A percentile compares a stretch with the other conserved stretches of the same genome.
These are phyloP conservation scores for Moringa oleifera DNA, from an alignment of 345 rosid species.

Conservation along the genomic window DNA sequence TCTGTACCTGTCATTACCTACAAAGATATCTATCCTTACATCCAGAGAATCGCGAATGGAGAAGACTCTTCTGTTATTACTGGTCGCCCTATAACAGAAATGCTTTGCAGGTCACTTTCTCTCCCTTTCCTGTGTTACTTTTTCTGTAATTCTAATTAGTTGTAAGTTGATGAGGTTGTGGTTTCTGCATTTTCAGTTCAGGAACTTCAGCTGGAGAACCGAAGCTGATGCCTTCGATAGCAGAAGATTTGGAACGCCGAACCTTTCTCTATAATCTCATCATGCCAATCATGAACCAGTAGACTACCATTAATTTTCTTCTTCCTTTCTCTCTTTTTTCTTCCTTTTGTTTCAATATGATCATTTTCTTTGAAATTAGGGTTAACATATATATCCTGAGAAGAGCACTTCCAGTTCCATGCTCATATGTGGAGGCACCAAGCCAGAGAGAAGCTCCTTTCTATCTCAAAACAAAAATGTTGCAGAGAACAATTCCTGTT, in stretches of 20 bases:
- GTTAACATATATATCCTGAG: too few relatives aligned
- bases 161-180: background rate
- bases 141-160: background rate
- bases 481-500: too few relatives aligned
- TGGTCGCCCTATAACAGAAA: slow-evolving; percentile 49
- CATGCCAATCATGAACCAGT: slow-evolving; percentile 62
- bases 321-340: too few relatives aligned
- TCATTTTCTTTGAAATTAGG: too few relatives aligned
- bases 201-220: slow-evolving; percentile 75
- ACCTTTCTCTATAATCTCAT: slow-evolving; percentile 65
- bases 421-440: too few relatives aligned
- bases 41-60: slow-evolving; percentile 57
- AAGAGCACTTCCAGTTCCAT: too few relatives aligned
- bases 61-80: slow-evolving; percentile 52
- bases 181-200: slow-evolving; percentile 39
- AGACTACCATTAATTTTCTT: background rate
- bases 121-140: background rate
- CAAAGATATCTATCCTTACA: slow-evolving; percentile 47
- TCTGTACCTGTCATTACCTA: slow-evolving; percentile 48
- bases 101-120: slow-evolving; percentile 56
- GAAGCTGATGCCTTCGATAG: slow-evolving; percentile 57
- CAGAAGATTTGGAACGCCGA: slow-evolving; percentile 58
- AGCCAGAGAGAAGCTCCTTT: too few relatives aligned
- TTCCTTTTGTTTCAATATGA: too few relatives aligned
- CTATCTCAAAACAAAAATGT: too few relatives aligned